Percentiles rank a stretch among this genome's conserved stretches.
Conservation (phyloP, 768 basidiomycete genomes). For the Fomitopsis serialis region DNA sequence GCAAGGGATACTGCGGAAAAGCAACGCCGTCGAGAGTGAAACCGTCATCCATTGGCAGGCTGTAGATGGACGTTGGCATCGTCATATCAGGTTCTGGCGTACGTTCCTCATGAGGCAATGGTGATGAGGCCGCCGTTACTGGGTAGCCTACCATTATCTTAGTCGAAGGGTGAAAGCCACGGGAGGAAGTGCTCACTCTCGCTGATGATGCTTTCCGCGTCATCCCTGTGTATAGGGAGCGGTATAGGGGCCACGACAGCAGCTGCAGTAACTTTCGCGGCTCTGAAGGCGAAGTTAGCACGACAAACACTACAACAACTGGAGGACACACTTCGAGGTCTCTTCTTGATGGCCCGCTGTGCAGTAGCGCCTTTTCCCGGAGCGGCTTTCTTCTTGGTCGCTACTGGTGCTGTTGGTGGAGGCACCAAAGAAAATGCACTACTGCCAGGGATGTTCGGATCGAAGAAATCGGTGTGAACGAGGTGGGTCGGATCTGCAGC, state of each 20-base stretch:
- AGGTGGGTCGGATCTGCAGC: background rate
- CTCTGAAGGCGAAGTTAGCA: conserved; percentile 6
- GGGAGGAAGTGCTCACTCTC: conserved; percentile 42
- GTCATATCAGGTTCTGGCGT: conserved; percentile 24
- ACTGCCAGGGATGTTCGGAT: conserved; percentile 8
- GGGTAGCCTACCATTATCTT: conserved; percentile 42
- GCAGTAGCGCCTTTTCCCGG: conserved; percentile 19
- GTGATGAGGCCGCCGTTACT: conserved; percentile 71
- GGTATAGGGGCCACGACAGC: background rate
- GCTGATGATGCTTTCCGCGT: conserved; percentile 41
- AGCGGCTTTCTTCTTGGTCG: conserved; percentile 19
- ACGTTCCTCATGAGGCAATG: conserved; percentile 42
- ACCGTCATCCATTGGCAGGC: conserved; percentile 32
- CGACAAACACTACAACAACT: background rate
- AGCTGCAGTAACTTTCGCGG: conserved; percentile 9
- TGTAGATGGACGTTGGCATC: conserved; percentile 6
- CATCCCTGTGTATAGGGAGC: conserved; percentile 31
- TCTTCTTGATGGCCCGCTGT: conserved; percentile 25
- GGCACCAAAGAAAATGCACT: conserved; percentile 6
- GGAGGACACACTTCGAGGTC: conserved; percentile 23
- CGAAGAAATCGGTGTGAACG: conserved; percentile 9
- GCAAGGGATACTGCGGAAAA: conserved; percentile 71
- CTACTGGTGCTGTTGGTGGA: background rate
- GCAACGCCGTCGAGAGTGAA: conserved; percentile 51
- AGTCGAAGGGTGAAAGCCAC: background rate